Evolutionary conservation across 1,284 basidiomycete genomes (phyloP), one percentile per base, ranked within the genome.

Genomic region (Phenoliferia sp.): DNA sequence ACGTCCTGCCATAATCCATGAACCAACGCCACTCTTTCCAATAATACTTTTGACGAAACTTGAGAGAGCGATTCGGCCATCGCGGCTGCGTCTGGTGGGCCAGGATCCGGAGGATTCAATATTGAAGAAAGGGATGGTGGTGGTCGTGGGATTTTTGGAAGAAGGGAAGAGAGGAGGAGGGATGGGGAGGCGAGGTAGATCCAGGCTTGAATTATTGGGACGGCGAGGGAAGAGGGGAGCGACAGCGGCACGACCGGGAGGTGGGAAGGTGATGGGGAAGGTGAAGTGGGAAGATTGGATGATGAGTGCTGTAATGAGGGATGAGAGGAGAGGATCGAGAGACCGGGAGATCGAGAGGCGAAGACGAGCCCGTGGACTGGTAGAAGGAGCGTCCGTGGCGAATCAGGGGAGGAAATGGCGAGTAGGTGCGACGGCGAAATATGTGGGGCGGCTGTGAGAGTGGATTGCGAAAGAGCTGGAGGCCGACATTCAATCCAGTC

Each of bases 1-100:
- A 86, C 83, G 74, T 89, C 87, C 69, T 85, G 83, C 89, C 89
- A 90, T 22, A 90, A 81, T 62, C 86, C 87, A 74, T 87, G 88
- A 39, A 88, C 82, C 73, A 85, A 84, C n/a, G 84, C 82, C 2
- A 85, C 84, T 68, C 85, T 82, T n/a, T 81, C 80, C 55, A 83
- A 83, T 19, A 88, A 80, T 0, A 80, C 82, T 12, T 76, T 76
- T 29, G 48, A 32, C 17, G 63, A 31, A 16, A 73, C 52, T 17
- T 34, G 9, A 6, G 71, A 55, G 0, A 80, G 73, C 1, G 79
- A 79, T 71, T 56, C 48, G 5, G 48, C 48, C 22, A 52, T 6
- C 17, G 48, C 5, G 7, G 48, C 19, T 6, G 48, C 48, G 48
- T 6, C 28, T 6, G 6, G 5, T 44, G 39, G 39, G 7, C 9